Evolutionary conservation across 352 stramenopile species (phyloP).

Genomic region (Phytophthora macrochlamydospora): DNA sequence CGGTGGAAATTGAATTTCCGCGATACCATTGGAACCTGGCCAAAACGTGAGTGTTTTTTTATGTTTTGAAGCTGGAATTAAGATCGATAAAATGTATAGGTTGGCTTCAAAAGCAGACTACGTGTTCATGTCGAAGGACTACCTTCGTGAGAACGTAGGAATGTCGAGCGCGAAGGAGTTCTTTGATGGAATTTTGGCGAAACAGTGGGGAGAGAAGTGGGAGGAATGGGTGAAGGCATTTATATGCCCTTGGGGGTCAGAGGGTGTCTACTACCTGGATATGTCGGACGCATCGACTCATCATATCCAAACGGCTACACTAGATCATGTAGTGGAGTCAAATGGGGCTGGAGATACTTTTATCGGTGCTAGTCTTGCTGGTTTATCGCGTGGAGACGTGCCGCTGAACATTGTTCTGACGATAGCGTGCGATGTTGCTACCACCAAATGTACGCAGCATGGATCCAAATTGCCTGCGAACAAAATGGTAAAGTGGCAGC

Average conservation of each 20-base stretch:
- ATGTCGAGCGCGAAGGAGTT: slow-evolving; percentile 49
- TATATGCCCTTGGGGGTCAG: slow-evolving; percentile 68
- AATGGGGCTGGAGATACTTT: slow-evolving; percentile 80
- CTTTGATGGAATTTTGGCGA: slow-evolving; percentile 30
- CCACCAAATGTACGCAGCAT: slow-evolving; percentile 60
- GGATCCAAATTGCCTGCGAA: slow-evolving; percentile 48
- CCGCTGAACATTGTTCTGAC: slow-evolving; percentile 40
- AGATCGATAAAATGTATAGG: slow-evolving; percentile 24
- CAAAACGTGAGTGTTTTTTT: slow-evolving; percentile 41
- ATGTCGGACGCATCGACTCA: slow-evolving; percentile 19
- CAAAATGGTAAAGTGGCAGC: slow-evolving; percentile 26
- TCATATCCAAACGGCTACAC: slow-evolving; percentile 41
- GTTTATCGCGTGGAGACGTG: slow-evolving; percentile 32
- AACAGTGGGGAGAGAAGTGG: slow-evolving; percentile 32
- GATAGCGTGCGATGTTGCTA: slow-evolving; percentile 58
- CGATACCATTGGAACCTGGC: slow-evolving; percentile 66
- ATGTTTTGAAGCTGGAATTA: no score
- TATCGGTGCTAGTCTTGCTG: slow-evolving; percentile 66
- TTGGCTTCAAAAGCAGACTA: slow-evolving; percentile 47
- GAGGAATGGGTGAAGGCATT: slow-evolving; percentile 42
- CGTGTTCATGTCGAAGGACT: slow-evolving; percentile 80
- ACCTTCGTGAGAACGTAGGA: slow-evolving; percentile 60
- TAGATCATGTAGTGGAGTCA: slow-evolving; percentile 60
- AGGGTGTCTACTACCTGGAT: slow-evolving; percentile 66
- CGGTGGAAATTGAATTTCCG: slow-evolving; percentile 70